Conservation (phyloP, 106 monocot genomes). For the Allium sativum region DNA sequence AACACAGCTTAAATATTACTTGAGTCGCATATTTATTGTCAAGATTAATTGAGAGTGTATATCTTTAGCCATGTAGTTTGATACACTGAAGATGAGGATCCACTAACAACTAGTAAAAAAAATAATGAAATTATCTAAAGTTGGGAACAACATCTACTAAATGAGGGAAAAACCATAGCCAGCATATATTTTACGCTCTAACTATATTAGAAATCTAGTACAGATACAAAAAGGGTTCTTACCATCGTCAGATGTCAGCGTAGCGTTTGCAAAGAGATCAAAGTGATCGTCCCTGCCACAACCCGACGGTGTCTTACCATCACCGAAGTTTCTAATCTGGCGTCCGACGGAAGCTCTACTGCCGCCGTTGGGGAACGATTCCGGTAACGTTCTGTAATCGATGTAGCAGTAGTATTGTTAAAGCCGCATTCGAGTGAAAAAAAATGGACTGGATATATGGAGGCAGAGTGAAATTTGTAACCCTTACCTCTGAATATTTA, state of each 20-base stretch:
- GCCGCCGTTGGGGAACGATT: constrained; percentile 6
- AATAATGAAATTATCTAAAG: neutral
- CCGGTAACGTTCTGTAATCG: constrained; percentile 2
- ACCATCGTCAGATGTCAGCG: constrained; percentile 6
- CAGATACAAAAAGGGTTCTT: neutral
- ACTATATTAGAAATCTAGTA: neutral
- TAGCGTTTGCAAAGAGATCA: constrained; percentile 3
- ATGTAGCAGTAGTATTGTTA: neutral
- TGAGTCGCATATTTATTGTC: too few species aligned
- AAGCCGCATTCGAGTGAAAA: neutral
- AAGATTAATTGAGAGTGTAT: too few species aligned
- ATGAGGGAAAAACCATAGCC: constrained; percentile 2
- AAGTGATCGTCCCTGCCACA: constrained; percentile 1
- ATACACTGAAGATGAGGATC: neutral
- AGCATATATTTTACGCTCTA: neutral
- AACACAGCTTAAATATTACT: too few species aligned
- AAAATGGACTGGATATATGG: neutral
- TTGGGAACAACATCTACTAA: neutral
- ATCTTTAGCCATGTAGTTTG: neutral
- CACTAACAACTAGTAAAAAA: neutral
- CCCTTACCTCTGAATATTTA: too few species aligned
- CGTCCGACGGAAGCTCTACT: constrained; percentile 7
- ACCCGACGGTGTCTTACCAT: neutral
- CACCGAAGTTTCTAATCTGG: neutral
- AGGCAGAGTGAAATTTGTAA: too few species aligned